Evolutionary conservation across 2,329 filamentous ascomycete genomes (phyloP), one percentile per base, ranked within the genome.

Genomic region (Gnomoniopsis smithogilvyi): DNA sequence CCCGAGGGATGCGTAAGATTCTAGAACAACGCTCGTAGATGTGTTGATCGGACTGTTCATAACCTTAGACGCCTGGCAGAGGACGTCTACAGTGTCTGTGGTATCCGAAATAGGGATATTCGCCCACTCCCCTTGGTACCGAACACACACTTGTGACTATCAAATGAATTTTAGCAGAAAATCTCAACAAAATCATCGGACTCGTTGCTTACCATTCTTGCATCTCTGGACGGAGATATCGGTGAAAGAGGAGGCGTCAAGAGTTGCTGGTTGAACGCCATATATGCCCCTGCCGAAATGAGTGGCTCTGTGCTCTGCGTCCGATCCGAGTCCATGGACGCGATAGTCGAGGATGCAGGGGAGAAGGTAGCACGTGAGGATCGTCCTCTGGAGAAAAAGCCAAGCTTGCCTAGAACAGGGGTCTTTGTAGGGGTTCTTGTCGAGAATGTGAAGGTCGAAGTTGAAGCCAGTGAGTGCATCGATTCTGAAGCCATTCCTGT

Each of bases 221-320:
- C 88, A 62, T 89, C 84, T 74, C 96, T 96, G 60, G 89, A 88
- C 15, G 91, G 91, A 56, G 91, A 92, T 11, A 88, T 79, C 1
- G 92, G 92, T 22, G 90, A 58, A n/a, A 51, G 26, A 52, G 54
- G 54, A 34, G 56, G 52, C 50, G 54, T 48, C 53, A 56, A 30
- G 12, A 56, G 57, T 48, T 61, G 57, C 12, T 46, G 24, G 3
- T 45, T 15, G 17, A 56, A 38, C 45, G 65, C 60, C 26, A 60
- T 47, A 52, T 64, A 52, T 6, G 59, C 41, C 38, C 49, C 49
- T 33, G 64, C 50, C 43, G 61, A 57, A 17, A 58, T 48, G 6
- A 51, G 51, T 6, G 63, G 69, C 12, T 74, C 72, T 46, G 72
- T 60, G 62, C 70, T 76, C 54, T 67, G 72, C 10, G 66, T 63